Percentiles rank a stretch among this genome's conserved stretches.
phyloP scores from a whole-genome alignment of 2,329 filamentous ascomycete genomes.

The Alternaria triticina region DNA sequence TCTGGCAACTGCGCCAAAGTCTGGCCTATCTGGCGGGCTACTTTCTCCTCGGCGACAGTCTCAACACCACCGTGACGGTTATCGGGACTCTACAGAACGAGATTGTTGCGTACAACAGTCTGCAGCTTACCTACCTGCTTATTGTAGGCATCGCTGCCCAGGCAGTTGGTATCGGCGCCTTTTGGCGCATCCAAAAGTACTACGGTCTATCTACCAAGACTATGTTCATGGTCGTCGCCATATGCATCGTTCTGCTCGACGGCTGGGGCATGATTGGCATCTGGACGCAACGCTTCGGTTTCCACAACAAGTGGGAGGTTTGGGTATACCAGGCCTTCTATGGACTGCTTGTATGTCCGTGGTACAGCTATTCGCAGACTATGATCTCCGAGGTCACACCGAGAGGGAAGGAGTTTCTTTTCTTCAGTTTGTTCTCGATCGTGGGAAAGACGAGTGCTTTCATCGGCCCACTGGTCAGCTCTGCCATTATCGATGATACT shows the following conservation, averaged over 20 bases:
- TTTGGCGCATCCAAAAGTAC: constrained; percentile 67
- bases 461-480: constrained; percentile 72
- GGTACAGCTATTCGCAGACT: constrained; percentile 74
- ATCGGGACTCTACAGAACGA: constrained; percentile 70
- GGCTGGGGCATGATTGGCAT: constrained; percentile 67
- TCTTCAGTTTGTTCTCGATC: constrained; percentile 73
- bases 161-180: constrained; percentile 66
- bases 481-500: constrained; percentile 70
- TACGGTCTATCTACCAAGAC: constrained; percentile 67
- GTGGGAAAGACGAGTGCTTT: constrained; percentile 72
- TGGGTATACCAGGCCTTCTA: constrained; percentile 63
- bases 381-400: constrained; percentile 75
- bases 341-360: constrained; percentile 70
- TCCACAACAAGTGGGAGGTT: constrained; percentile 61
- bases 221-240: constrained; percentile 71
- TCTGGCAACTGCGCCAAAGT: constrained; percentile 70
- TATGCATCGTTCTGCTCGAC: constrained; percentile 67
- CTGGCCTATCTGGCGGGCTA: constrained; percentile 68
- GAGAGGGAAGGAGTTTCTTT: constrained; percentile 71
- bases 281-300: constrained; percentile 61
- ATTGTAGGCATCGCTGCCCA: constrained; percentile 71
- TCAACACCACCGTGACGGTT: constrained; percentile 74
- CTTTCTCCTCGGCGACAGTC: constrained; percentile 71
- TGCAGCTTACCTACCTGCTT: constrained; percentile 69
- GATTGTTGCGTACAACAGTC: constrained; percentile 69